Conservation (phyloP, 1,139 yeast species). For the Fermentozyma sake region DNA sequence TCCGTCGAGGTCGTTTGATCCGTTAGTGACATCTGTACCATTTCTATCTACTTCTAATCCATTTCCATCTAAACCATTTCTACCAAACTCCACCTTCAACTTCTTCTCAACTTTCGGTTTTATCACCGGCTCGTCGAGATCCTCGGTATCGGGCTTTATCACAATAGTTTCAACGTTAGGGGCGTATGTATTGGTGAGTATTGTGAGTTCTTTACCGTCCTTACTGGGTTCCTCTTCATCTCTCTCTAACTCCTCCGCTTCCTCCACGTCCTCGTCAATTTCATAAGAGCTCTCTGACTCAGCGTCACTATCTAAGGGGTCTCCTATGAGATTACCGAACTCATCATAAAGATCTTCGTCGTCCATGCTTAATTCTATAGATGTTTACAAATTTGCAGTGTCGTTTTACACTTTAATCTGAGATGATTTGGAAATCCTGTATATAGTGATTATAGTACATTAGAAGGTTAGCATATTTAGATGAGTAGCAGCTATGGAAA, state of each 20-base stretch:
- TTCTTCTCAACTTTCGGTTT: conserved; percentile 45
- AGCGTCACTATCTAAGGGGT: conserved; percentile 41
- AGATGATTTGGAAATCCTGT: too few species aligned
- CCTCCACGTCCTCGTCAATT: conserved; percentile 10
- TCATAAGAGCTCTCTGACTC: conserved; percentile 16
- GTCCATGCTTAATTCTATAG: conserved; percentile 15
- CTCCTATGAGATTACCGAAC: conserved; percentile 74
- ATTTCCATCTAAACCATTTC: conserved; percentile 16
- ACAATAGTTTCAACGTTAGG: conserved; percentile 5
- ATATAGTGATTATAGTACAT: too few species aligned
- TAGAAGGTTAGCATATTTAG: too few species aligned
- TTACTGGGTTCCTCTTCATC: conserved; percentile 7
- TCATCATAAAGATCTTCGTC: conserved; percentile 66
- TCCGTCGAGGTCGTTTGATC: too few species aligned
- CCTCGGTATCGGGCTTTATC: conserved; percentile 6
- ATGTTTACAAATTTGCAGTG: too few species aligned
- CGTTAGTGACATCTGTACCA: too few species aligned
- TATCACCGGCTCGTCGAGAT: conserved; percentile 56
- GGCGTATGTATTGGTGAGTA: conserved; percentile 11
- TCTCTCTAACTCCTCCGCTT: conserved; percentile 8
- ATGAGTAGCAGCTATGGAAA: too few species aligned
- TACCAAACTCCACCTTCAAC: conserved; percentile 43
- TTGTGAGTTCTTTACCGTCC: conserved; percentile 2
- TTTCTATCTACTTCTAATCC: conserved; percentile 7
- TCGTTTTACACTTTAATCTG: too few species aligned